A percentile compares a stretch with the other conserved stretches of the same genome.
phyloP scores from a whole-genome alignment of 2,329 filamentous ascomycete species.

The Talaromyces marneffei region DNA sequence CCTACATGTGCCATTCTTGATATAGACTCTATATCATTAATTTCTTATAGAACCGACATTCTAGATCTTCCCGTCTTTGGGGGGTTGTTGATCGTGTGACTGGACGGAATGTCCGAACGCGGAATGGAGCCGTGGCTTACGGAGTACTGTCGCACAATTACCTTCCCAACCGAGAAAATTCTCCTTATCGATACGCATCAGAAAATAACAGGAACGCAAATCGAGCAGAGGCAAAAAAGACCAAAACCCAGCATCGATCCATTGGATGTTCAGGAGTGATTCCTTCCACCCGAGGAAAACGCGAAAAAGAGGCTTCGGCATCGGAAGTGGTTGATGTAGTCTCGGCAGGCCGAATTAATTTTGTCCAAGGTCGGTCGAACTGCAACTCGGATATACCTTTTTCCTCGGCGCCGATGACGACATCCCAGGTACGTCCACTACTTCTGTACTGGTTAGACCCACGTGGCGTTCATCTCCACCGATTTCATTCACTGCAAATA shows the following conservation, averaged over 20 bases:
- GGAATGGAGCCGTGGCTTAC: not conserved
- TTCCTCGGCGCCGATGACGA: slow-evolving; percentile 3
- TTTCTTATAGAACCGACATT: not conserved
- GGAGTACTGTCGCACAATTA: not conserved
- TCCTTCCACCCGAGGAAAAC: not conserved
- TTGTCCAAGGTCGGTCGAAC: not conserved
- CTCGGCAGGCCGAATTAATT: slow-evolving; percentile 6
- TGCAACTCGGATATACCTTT: not conserved
- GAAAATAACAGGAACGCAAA: not conserved
- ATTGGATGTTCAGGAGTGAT: not conserved
- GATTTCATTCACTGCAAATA: not conserved
- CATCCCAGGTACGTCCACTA: not conserved
- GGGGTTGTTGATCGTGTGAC: slow-evolving; percentile 6
- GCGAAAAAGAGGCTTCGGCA: not conserved
- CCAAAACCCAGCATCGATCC: not conserved
- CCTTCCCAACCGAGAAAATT: not conserved
- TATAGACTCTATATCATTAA: not conserved
- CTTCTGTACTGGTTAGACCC: too few species aligned
- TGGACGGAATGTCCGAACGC: slow-evolving; percentile 9
- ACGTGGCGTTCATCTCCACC: not conserved
- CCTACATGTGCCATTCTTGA: not conserved
- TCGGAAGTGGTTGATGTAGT: not conserved
- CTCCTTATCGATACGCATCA: not conserved
- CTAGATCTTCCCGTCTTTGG: slow-evolving; percentile 8
- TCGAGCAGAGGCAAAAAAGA: not conserved